phyloP scores from a whole-genome alignment of 2,329 filamentous ascomycete species.

The Xylaria sp. region DNA sequence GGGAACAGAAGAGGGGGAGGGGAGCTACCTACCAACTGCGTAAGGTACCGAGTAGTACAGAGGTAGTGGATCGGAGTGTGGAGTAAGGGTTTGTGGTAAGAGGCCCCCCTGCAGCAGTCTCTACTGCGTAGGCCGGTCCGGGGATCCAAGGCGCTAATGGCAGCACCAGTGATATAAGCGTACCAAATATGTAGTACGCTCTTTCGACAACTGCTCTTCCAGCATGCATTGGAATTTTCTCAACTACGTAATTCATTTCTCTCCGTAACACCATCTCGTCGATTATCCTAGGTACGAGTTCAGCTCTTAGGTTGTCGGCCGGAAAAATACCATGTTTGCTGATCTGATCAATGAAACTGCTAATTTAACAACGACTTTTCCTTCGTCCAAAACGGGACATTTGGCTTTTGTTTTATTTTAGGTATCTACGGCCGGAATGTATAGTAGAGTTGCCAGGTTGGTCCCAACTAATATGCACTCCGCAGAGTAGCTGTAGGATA shows the following conservation, averaged over 20 bases:
- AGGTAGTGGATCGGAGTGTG: slow-evolving; percentile 15
- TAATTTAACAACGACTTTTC: slow-evolving; percentile 1
- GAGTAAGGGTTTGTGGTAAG: slow-evolving; percentile 16
- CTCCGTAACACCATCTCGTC: slow-evolving; percentile 16
- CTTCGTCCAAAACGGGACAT: neutral
- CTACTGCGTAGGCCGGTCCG: slow-evolving; percentile 21
- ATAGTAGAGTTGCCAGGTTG: neutral
- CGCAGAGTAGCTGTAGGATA: neutral
- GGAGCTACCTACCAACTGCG: slow-evolving; percentile 1
- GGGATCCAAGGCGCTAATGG: slow-evolving; percentile 3
- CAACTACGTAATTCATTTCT: slow-evolving; percentile 7
- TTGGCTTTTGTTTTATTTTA: neutral
- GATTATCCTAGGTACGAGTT: slow-evolving; percentile 18
- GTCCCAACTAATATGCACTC: neutral
- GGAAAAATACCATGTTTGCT: slow-evolving; percentile 19
- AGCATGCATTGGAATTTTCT: slow-evolving; percentile 13
- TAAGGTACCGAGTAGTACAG: neutral
- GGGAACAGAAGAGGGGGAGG: slow-evolving; percentile 4
- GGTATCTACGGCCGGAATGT: neutral
- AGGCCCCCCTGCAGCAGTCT: slow-evolving; percentile 28
- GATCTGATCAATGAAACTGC: slow-evolving; percentile 21
- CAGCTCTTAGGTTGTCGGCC: slow-evolving; percentile 28
- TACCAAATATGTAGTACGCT: neutral
- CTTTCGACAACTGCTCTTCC: neutral
- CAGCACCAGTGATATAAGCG: slow-evolving; percentile 18